Base-by-base conservation (phyloP, 768 basidiomycete species). In the Hebeloma cylindrosporum region DNA sequence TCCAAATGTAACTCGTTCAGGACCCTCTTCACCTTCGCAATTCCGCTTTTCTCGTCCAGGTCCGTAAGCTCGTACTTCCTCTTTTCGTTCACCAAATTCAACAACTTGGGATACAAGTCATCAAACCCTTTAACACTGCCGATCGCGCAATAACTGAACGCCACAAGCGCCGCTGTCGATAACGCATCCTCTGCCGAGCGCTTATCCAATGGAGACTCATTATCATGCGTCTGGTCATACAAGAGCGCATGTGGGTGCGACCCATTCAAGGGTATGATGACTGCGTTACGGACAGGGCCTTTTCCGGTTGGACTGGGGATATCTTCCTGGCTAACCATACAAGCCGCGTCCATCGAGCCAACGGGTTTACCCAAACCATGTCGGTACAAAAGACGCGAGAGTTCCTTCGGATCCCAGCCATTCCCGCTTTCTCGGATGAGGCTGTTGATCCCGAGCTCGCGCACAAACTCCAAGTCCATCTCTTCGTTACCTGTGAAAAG, bases 71-170 rank as follows among this genome's bases (percentile, higher is more conserved):
- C 84, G 58, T 99, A 99, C 51, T 64, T 63, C 50, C 93, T 74
- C 58, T 79, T 83, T 63, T 99, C 96, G 10, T 70, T 72, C 7
- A 98, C 96, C 37, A 99, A 72, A 60, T 96, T 80, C 26, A 99
- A 66, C n/a, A 95, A 66, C 62, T 93, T 95, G 3, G 95, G 95
- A 60, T 98, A 97, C 16, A 99, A 66, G 54, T 99, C 96, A 57
- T 99, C 96, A 60, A 95, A 96, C 14, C 95, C 96, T 65, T 97
- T 96, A 54, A 93, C 93, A 11, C 90, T 93, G 2, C 93, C 96
- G 44, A 90, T 79, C 3, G 88, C 96, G 17, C 82, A 88, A 56
- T 80, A 82, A 26, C 88, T 87, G 68, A 98, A 98, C 0, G 94
- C 80, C 13, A 88, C 87, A n/a, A 98, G 73, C 16, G 92, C 91